Base-by-base conservation (phyloP, 2,329 filamentous ascomycete genomes). In the Fusarium mundagurra region DNA sequence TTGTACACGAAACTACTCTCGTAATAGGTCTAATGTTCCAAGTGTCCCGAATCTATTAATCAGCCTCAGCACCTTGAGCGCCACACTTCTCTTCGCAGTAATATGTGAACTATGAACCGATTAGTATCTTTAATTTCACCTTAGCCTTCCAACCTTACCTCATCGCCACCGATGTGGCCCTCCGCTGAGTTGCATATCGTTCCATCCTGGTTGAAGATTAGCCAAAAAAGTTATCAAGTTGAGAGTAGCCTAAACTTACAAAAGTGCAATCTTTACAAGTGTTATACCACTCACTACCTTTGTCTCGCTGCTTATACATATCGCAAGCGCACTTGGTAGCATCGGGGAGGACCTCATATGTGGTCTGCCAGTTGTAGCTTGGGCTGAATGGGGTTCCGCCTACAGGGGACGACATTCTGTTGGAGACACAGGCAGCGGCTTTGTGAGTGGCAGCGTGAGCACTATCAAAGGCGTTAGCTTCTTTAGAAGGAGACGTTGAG, bases 401-500 rank as follows among this genome's bases (percentile, higher is more conserved):
- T 5, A 51, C 47, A 4, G 47, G 29, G 1, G 29, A 51, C 6
- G 47, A 24, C 8, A 51, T 13, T 0, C 47, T 51, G 22, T 51
- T 51, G 5, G 47, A 51, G 6, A 51, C 47, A 33, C 47, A 51
- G 5, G 47, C 47, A 24, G 29, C 22, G 2, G 47, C 29, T 11
- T 51, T 33, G 11, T 51, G 29, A 0, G 22, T n/a, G 18, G 22
- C 47, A 33, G 47, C 47, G 0, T 24, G 31, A 33, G 22, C 29
- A 33, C 47, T 51, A 10, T 14, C 1, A 6, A 20, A 24, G 22
- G 3, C 8, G 11, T 50, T 14, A 50, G 29, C 1, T 10, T 18
- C 5, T 5, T 17, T 33, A 16, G 11, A 8, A 33, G 16, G 3
- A 24, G 11, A 10, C 3, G 2, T 13, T 1, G 1, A n/a, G 5